Evolutionary conservation across 2,329 filamentous ascomycete genomes (phyloP).

Genomic region (Bretziella fagacearum): DNA sequence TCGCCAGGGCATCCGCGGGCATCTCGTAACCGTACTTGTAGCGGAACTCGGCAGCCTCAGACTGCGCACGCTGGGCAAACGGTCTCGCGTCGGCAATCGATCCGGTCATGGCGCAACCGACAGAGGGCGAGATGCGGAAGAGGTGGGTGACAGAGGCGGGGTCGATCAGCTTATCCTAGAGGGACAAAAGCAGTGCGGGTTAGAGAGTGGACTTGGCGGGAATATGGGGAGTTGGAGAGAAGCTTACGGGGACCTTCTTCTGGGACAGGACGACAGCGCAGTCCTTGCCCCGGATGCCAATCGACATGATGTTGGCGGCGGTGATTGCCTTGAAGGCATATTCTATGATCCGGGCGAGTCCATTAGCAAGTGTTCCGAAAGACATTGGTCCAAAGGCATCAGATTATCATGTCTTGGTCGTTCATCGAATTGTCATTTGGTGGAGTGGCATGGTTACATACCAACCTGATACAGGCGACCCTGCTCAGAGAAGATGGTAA

Average conservation of each 20-base stretch:
- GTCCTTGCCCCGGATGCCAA: slow-evolving; percentile 90
- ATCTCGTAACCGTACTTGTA: slow-evolving; percentile 99
- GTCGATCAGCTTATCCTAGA: slow-evolving; percentile 95
- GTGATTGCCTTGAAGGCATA: slow-evolving; percentile 99
- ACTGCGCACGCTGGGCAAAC: slow-evolving; percentile 79
- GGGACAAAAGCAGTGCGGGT: slow-evolving; percentile 8
- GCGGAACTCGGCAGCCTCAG: slow-evolving; percentile 91
- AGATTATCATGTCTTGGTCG: no score
- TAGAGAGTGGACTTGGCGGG: neutral
- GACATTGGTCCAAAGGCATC: no score
- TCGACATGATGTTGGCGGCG: slow-evolving; percentile 94
- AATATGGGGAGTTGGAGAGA: neutral
- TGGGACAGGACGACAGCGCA: slow-evolving; percentile 95
- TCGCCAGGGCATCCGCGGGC: slow-evolving; percentile 92
- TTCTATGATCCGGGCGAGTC: no score
- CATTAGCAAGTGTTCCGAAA: neutral
- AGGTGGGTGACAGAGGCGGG: slow-evolving; percentile 93
- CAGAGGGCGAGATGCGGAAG: slow-evolving; percentile 88
- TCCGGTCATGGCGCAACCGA: slow-evolving; percentile 96
- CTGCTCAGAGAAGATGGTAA: slow-evolving; percentile 99
- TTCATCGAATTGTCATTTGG: neutral
- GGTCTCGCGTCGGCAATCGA: slow-evolving; percentile 95
- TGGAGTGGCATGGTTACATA: slow-evolving; percentile 34
- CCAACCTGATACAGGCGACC: slow-evolving; percentile 98
- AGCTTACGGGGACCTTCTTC: slow-evolving; percentile 94